Percentiles rank a stretch among this genome's conserved stretches.
Evolutionary conservation across 2,329 filamentous ascomycete genomes (phyloP).

Genomic region (Botrytis aclada): DNA sequence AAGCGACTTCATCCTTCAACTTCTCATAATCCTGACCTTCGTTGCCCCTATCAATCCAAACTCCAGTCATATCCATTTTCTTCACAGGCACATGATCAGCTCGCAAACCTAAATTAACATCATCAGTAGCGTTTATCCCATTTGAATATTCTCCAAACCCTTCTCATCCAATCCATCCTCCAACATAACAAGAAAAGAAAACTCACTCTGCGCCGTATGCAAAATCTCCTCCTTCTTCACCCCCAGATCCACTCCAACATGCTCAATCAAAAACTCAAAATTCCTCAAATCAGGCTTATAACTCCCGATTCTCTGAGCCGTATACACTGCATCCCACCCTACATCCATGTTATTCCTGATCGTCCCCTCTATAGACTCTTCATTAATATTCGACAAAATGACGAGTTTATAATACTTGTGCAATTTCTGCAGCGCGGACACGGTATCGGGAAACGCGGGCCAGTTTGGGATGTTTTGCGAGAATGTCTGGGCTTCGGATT

Average conservation of each 20-base stretch:
- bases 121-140: neutral
- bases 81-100: slow-evolving; percentile 66
- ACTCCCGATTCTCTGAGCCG: slow-evolving; percentile 64
- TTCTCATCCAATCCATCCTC: neutral
- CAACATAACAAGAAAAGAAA: neutral
- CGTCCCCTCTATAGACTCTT: neutral
- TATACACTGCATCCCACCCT: slow-evolving; percentile 59
- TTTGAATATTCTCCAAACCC: neutral
- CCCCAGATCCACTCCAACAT: slow-evolving; percentile 51
- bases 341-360: slow-evolving; percentile 37
- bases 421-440: neutral
- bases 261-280: slow-evolving; percentile 61
- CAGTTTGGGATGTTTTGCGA: neutral
- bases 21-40: slow-evolving; percentile 41
- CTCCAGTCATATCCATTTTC: slow-evolving; percentile 53
- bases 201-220: slow-evolving; percentile 63
- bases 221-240: slow-evolving; percentile 53
- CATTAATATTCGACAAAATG: neutral
- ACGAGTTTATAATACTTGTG: neutral
- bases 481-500: neutral
- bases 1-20: slow-evolving; percentile 40
- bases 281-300: slow-evolving; percentile 67
- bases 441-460: neutral
- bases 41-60: slow-evolving; percentile 56
- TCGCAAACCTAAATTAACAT: slow-evolving; percentile 41